These are phyloP conservation scores for Colletotrichum lupini DNA, from an alignment of 2,329 filamentous ascomycete species.

Conservation along the genomic window DNA sequence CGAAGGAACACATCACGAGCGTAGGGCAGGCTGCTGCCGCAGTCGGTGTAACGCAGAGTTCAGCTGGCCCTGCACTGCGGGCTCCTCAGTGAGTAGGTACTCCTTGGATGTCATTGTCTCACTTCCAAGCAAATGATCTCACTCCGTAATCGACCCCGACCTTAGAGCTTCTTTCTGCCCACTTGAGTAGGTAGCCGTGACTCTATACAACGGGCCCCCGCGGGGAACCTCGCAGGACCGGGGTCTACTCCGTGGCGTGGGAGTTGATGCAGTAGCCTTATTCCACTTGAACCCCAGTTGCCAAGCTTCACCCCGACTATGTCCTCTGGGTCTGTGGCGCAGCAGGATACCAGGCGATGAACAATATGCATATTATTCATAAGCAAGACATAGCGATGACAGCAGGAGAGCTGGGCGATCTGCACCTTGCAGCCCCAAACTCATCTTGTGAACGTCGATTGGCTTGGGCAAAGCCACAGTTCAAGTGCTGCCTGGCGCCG, in stretches of 20 bases:
- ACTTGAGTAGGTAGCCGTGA: not conserved
- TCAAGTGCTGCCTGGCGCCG: conserved; percentile 9
- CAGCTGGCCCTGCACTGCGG: not conserved
- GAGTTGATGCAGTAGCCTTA: not conserved
- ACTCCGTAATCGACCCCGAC: not conserved
- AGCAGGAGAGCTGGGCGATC: not conserved
- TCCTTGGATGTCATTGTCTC: not conserved
- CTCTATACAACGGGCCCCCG: not conserved
- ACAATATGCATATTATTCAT: not conserved
- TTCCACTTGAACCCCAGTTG: conserved; percentile 6
- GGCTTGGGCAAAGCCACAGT: conserved; percentile 12
- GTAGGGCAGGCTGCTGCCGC: conserved; percentile 3
- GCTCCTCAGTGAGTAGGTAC: not conserved
- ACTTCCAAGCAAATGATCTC: not conserved
- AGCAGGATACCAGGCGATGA: conserved; percentile 10
- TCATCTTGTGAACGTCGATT: not conserved
- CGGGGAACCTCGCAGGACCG: not conserved
- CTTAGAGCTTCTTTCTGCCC: conserved; percentile 5
- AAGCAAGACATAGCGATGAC: not conserved
- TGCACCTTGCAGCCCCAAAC: conserved; percentile 9
- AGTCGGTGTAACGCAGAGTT: not conserved
- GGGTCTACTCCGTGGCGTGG: not conserved
- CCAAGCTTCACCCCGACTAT: not conserved
- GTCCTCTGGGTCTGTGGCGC: conserved; percentile 6
- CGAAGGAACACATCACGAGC: conserved; percentile 8